Evolutionary conservation across 2,329 filamentous ascomycete species (phyloP), one percentile per base, ranked within the genome.

Genomic region (Colletotrichum eremochloae): DNA sequence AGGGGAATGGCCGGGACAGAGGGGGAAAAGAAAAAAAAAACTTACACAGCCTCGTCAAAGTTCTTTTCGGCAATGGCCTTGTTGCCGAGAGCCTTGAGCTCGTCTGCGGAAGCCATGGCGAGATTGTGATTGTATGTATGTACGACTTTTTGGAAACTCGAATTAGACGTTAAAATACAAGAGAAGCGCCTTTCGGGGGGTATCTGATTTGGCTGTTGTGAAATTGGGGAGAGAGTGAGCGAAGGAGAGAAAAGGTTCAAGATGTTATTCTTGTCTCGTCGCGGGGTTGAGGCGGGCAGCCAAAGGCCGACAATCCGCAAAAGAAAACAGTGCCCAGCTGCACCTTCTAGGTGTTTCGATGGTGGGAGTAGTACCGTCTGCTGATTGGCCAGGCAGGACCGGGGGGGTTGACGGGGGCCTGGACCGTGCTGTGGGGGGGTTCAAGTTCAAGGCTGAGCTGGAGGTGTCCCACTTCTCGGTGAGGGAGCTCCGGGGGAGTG

Each of bases 31-130:
- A 24, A 24, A 24, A 24, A 24, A 24, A 31, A 48, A 48, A 91
- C 94, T 84, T 89, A 98, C 96, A 97, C 91, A 80, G 96, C 96
- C 82, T 96, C 94, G 79, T 95, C 89, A 83, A 97, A 99, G 84
- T 98, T 95, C 89, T 98, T 98, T 75, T 94, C 95, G 76, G 94
- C 93, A 84, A 99, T 99, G 84, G 97, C 95, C 88, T 97, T 97
- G 89, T 99, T 99, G 87, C 96, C 96, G 82, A 96, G 93, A 80
- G 95, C 94, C 88, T 99, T 99, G 79, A 99, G 91, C 90, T 96
- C 89, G 82, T 92, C 90, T 77, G 89, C 90, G 74, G 88, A 88
- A 78, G 88, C 83, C 89, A 90, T 91, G 66, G 63, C 60, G 61
- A 38, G 29, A 9, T 18, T 46, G 42, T 63, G 38, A 48, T 11